Conservation (phyloP, 2,329 filamentous ascomycete genomes). For the Didymellaceae sp. region DNA sequence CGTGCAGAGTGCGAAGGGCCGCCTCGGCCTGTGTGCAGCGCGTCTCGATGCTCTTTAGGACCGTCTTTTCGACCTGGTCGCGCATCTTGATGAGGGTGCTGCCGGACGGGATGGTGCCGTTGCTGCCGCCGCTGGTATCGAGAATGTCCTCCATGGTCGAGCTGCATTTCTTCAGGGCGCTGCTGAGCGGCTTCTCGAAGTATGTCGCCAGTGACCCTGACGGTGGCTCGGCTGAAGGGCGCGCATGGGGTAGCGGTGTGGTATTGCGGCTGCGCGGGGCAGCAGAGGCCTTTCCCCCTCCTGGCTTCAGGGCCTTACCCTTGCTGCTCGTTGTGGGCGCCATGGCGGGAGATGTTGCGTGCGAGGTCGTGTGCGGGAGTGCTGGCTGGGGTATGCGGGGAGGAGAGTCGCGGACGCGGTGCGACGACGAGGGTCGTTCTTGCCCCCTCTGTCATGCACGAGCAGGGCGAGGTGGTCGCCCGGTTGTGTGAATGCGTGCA, state of each 20-base stretch:
- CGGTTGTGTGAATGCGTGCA: too few species aligned
- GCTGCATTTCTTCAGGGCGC: conserved; percentile 64
- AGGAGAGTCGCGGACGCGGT: neutral
- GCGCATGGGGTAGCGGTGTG: conserved; percentile 68
- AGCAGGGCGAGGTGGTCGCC: too few species aligned
- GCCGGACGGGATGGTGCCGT: conserved; percentile 62
- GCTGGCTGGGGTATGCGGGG: neutral
- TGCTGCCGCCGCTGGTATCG: conserved; percentile 65
- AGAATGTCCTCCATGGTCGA: conserved; percentile 73
- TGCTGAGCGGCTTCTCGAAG: conserved; percentile 64
- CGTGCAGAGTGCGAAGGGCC: conserved; percentile 73
- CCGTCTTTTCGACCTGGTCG: conserved; percentile 67
- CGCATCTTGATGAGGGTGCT: conserved; percentile 68
- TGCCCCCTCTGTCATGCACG: conserved; percentile 3
- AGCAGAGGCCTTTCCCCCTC: conserved; percentile 34
- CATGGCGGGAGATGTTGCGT: conserved; percentile 36
- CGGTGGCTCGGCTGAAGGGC: conserved; percentile 53
- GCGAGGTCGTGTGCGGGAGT: neutral
- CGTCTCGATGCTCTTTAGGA: conserved; percentile 51
- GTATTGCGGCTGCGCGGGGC: conserved; percentile 72
- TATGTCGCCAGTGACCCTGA: conserved; percentile 59
- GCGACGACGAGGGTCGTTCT: neutral
- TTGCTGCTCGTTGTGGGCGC: conserved; percentile 48
- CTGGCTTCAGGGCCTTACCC: conserved; percentile 60
- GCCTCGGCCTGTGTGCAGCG: conserved; percentile 73